These are phyloP conservation scores for Astragalus membranaceus DNA, from an alignment of 306 rosid species.

Conservation along the genomic window DNA sequence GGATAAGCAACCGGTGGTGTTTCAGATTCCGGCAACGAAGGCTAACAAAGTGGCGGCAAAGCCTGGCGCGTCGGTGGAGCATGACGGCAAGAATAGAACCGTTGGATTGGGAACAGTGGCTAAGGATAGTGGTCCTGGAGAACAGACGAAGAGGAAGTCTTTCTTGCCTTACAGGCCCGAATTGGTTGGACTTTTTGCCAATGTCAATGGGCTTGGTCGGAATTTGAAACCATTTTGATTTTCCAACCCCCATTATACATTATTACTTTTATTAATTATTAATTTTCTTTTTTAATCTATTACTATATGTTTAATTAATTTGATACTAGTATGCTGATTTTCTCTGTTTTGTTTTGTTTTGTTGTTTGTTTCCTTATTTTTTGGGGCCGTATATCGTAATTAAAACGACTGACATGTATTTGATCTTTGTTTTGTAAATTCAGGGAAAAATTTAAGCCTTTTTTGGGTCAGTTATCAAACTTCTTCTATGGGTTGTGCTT, in stretches of 20 bases:
- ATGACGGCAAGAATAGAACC: not conserved
- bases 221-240: constrained; percentile 63
- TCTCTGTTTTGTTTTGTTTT: not conserved
- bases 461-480: not conserved
- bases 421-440: constrained; percentile 4
- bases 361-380: not conserved
- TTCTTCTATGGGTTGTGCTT: not conserved
- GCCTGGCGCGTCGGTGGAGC: not conserved
- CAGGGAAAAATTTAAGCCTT: not conserved
- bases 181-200: constrained; percentile 49
- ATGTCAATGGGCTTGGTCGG: constrained; percentile 58
- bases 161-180: constrained; percentile 44
- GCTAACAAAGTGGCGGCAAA: constrained; percentile 14
- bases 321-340: not conserved
- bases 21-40: constrained; percentile 13
- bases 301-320: no score
- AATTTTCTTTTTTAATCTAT: not conserved
- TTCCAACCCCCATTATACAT: not conserved
- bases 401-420: not conserved
- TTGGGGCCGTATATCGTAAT: not conserved
- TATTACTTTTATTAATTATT: not conserved
- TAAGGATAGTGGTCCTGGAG: constrained; percentile 21
- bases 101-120: not conserved
- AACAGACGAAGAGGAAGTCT: constrained; percentile 37
- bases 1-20: constrained; percentile 19